Conservation (phyloP, 208 protist species). For the Naegleria fowleri region DNA sequence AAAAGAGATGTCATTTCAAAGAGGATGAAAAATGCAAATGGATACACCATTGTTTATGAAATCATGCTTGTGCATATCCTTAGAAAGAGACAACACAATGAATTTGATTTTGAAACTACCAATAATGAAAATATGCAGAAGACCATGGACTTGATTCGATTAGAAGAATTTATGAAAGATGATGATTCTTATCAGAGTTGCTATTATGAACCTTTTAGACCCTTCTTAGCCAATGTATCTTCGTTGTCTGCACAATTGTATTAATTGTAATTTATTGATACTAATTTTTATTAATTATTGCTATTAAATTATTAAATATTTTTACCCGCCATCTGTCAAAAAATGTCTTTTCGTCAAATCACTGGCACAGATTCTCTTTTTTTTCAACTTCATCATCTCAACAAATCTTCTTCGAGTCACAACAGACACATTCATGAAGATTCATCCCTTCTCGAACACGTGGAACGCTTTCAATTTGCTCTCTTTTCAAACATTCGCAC, state of each 20-base stretch:
- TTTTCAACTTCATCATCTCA: too few relatives aligned
- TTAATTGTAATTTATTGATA: too few relatives aligned
- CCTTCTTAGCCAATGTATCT: background rate
- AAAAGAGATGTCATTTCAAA: background rate
- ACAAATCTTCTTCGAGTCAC: too few relatives aligned
- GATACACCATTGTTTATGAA: background rate
- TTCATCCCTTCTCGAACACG: background rate
- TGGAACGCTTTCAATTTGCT: background rate
- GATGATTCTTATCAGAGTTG: background rate
- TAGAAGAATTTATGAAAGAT: background rate
- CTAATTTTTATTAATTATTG: too few relatives aligned
- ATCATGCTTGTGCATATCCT: background rate
- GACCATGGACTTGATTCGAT: background rate
- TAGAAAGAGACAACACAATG: background rate
- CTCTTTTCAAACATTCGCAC: background rate
- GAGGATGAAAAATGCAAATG: background rate
- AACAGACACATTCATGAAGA: too few relatives aligned
- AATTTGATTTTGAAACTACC: background rate
- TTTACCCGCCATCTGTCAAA: too few relatives aligned
- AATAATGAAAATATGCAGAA: too few relatives aligned
- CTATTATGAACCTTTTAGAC: background rate
- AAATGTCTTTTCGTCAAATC: too few relatives aligned
- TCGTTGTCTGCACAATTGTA: too few relatives aligned
- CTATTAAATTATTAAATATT: too few relatives aligned
- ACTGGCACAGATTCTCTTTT: too few relatives aligned